Evolutionary conservation across 192 early-diverging fungal species (phyloP), one percentile per base, ranked within the genome.

Genomic region (Pilobolus umbonatus): DNA sequence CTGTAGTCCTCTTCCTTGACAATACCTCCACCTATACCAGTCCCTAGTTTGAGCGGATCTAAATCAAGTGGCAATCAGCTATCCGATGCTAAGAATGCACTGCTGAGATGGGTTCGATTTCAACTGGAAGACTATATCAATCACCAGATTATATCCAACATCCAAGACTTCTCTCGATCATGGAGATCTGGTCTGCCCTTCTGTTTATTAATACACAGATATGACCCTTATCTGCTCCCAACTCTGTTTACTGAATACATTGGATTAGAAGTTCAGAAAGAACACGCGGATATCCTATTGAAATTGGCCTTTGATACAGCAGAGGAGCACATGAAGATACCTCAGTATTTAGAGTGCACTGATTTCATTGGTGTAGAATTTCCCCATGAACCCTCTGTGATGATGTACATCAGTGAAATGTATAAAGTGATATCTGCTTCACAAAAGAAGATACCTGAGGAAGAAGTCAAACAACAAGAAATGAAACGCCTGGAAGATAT

Each of bases 181-280:
- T 80, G 78, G 78, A 65, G 64, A 38, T 75, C 69, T 34, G 78
- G 78, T 4, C 32, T 80, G 4, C 75, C 75, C n/a, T 80, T 80
- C 61, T 76, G 72, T 38, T 67, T 76, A 28, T 39, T 80, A 8
- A 75, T 80, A 26, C 75, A 59, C 34, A n/a, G 57, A 24, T 45
- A 59, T 34, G 45, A 49, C 34, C 57, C 57, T 35, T 21, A 35
- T 24, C 19, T 59, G 6, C 7, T 59, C 17, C 57, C 57, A 22
- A 36, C 26, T 22, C 22, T 59, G n/a, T 48, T 59, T 30, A 28
- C 40, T 24, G 34, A 59, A 14, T 57, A 72, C 35, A 45, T 80
- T 6, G 48, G 64, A 12, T 30, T 64, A 11, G 51, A 68, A 24
- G 58, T 61, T 12, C 35, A 65, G n/a, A 71, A 74, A 12, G 65